Base-by-base conservation (phyloP, 1,139 yeast species). In the Blastobotrys proliferans region DNA sequence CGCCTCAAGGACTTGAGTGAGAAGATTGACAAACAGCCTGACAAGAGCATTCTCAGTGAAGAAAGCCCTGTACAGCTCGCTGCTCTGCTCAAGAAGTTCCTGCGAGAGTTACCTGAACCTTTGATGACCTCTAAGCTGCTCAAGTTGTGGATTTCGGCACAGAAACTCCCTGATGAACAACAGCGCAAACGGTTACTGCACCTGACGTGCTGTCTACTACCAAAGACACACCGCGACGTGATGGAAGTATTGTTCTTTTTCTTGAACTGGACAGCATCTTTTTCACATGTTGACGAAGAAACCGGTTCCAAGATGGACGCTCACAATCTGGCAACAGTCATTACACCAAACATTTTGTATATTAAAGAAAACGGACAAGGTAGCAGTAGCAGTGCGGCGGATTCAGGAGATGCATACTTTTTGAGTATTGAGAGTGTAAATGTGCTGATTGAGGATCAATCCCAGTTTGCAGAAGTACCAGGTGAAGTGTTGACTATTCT, bases 261-360 rank as follows among this genome's bases (percentile, higher is more conserved):
- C 62, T 77, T 94, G 62, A 82, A 82, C 62, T 92, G 98, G 97
- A 94, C 90, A 1, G 90, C 97, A 0, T 86, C 97, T 4, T 94
- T 94, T 66, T 85, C 97, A 1, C 92, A 86, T 54, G 77, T 65
- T 34, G 69, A 65, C 33, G 69, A 66, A 28, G 67, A 62, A 38
- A 50, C 60, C 4, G 98, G 98, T 0, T 88, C 97, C 6, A 92
- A 90, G 67, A 94, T 94, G 99, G 97, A 92, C 61, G 77, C 84
- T 27, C 95, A 90, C 60, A 94, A 94, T 61, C 72, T 94, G 49
- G 95, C 98, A 1, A 92, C 98, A 0, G 99, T 94, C 4, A 75
- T 94, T 42, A 85, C 97, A 0, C 99, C 99, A 1, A 94, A 92
- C 56, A 80, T 94, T 37, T 69, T 94, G 31, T 83, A 83, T 53